Conservation (phyloP, 2,329 filamentous ascomycete genomes). For the Arthrobotrys megalospora region DNA sequence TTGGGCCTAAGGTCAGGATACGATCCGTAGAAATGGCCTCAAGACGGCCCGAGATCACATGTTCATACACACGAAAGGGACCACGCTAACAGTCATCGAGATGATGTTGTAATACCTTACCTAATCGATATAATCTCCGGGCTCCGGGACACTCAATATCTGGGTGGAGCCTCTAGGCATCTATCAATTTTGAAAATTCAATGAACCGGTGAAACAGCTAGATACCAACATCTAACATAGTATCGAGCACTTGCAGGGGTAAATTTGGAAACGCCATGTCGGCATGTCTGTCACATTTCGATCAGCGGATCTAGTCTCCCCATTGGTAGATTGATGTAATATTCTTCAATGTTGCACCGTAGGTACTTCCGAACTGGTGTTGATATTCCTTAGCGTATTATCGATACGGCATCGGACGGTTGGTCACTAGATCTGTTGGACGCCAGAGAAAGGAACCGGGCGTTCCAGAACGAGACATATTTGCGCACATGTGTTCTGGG, state of each 20-base stretch:
- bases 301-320: background rate
- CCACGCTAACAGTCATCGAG: no score
- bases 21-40: no score
- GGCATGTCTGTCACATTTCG: background rate
- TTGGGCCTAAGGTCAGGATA: no score
- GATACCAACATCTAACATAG: constrained; percentile 17
- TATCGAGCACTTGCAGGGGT: constrained; percentile 10
- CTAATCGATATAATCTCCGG: constrained; percentile 15
- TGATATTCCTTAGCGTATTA: no score
- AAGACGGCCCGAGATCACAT: no score
- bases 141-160: background rate
- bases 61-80: no score
- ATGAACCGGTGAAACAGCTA: background rate
- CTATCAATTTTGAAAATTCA: background rate
- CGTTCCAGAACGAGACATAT: constrained; percentile 8
- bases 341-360: background rate
- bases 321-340: background rate
- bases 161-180: background rate
- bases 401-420: background rate
- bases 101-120: background rate
- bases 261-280: background rate
- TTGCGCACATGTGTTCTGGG: constrained; percentile 2
- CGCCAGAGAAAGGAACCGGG: background rate
- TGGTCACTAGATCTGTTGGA: background rate
- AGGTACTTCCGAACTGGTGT: background rate